Evolutionary conservation across 2,329 filamentous ascomycete genomes (phyloP).

Genomic region (Blastomyces gilchristii): DNA sequence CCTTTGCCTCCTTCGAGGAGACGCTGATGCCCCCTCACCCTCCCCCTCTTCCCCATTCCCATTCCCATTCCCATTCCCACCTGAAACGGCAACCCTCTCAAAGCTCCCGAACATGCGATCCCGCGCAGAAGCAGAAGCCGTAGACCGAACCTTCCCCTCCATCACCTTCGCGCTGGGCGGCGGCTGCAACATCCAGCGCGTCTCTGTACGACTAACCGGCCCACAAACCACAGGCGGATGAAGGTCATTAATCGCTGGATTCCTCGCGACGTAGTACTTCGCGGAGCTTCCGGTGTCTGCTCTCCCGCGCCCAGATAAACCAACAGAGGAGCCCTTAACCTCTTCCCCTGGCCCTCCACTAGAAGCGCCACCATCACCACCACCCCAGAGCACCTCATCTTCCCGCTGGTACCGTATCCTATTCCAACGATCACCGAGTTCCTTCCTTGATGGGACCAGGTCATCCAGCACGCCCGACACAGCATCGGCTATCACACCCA

Average conservation of each 20-base stretch:
- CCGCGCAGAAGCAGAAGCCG: conserved; percentile 15
- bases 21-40: neutral
- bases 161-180: conserved; percentile 84
- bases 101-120: conserved; percentile 14
- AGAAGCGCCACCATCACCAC: conserved; percentile 23
- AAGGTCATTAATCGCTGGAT: conserved; percentile 73
- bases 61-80: neutral
- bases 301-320: conserved; percentile 34
- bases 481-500: conserved; percentile 10
- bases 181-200: conserved; percentile 86
- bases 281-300: conserved; percentile 30
- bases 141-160: conserved; percentile 60
- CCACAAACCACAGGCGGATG: conserved; percentile 76
- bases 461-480: conserved; percentile 9
- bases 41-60: too few species aligned
- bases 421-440: conserved; percentile 60
- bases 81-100: neutral
- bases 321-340: conserved; percentile 46
- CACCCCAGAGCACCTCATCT: conserved; percentile 69
- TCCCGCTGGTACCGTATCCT: conserved; percentile 70
- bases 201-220: conserved; percentile 57
- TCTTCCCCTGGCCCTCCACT: conserved; percentile 33
- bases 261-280: conserved; percentile 51
- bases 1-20: conserved; percentile 2
- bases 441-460: conserved; percentile 27